Base-by-base conservation (phyloP, 495 filamentous ascomycete genomes). In the Hyaloscypha hepaticicola region DNA sequence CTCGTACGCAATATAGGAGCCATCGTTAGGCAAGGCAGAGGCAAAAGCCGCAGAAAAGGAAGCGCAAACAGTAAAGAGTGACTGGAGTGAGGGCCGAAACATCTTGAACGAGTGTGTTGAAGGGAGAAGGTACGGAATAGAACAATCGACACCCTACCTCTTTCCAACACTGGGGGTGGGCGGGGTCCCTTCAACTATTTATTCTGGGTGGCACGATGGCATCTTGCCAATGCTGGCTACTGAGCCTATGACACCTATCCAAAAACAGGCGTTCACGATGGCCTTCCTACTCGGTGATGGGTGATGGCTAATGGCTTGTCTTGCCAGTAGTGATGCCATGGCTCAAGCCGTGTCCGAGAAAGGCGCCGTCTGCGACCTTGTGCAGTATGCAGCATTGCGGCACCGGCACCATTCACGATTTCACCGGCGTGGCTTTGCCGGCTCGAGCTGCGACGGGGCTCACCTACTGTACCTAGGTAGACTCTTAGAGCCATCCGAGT, bases 41-140 rank as follows among this genome's bases (percentile, higher is more conserved):
- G 53, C 53, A 27, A 57, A 33, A 3, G 28, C 53, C 26, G 21
- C 53, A 57, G 53, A 57, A 57, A 57, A 4, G 53, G 16, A 33
- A 14, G 53, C 28, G 27, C 22, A 57, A 57, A 57, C 53, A 57
- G 53, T 24, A 57, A 57, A n/a, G 53, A 57, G 53, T 57, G 53
- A 57, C 53, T 57, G 22, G 53, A 57, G 53, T n/a, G 25, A 29
- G 22, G 50, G 25, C 22, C 21, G 25, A 28, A n/a, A 26, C 53
- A 57, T 57, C 28, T 57, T 33, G 53, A 57, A 57, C 28, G 53
- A 57, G 28, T 22, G 53, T 29, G 27, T 53, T n/a, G n/a, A n/a
- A n/a, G 53, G n/a, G n/a, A 11, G 50, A 53, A 53, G n/a, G 50
- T 8, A 53, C 50, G n/a, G 50, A 53, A 45, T 45, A 14, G 38